Base-by-base conservation (phyloP, 306 rosid species). In the Vicia sativa region DNA sequence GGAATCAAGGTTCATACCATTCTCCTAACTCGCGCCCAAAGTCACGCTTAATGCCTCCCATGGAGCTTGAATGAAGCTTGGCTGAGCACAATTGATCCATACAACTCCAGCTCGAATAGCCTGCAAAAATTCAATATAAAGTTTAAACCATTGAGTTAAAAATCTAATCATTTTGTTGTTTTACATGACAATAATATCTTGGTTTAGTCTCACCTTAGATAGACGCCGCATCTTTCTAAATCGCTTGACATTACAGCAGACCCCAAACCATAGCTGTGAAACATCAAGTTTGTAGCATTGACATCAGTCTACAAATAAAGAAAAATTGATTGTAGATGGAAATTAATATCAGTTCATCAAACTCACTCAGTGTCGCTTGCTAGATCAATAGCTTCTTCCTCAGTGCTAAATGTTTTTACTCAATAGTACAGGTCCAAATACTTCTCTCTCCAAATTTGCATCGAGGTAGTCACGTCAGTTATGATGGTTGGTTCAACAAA, bases 381-480 rank as follows among this genome's bases (percentile, higher is more conserved):
- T 72, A 93, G 79, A 75, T 87, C 84, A 61, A 88, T 82, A 35
- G 99, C 99, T 81, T 93, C 99, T 34, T 90, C 97, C 79, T 93
- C 97, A 6, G 93, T 79, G 69, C 85, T 79, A 75, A 90, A 93
- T 71, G 95, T 90, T 83, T 93, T 93, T 10, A 88, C 96, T 67
- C 81, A 11, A n/a, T n/a, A 93, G 84, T 64, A 90, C 95, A 53
- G 99, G 99, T 70, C 97, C 99, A 53, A 93, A 93, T 29, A 90
- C 95, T 84, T 93, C 99, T 75, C 97, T 79, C 75, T 88, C 99
- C 99, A 93, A 71, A 93, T 90, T 90, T 93, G 95, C 99, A 93
- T 93, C 50, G 90, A 82, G 66, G 87, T 85, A 35, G 90, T 88
- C 66, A 93, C 95, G 64, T 86, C 84, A 29, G 85, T 79, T 72